Evolutionary conservation across 2,329 filamentous ascomycete genomes (phyloP), one percentile per base, ranked within the genome.

Genomic region (Chrysosporium queenslandicum): DNA sequence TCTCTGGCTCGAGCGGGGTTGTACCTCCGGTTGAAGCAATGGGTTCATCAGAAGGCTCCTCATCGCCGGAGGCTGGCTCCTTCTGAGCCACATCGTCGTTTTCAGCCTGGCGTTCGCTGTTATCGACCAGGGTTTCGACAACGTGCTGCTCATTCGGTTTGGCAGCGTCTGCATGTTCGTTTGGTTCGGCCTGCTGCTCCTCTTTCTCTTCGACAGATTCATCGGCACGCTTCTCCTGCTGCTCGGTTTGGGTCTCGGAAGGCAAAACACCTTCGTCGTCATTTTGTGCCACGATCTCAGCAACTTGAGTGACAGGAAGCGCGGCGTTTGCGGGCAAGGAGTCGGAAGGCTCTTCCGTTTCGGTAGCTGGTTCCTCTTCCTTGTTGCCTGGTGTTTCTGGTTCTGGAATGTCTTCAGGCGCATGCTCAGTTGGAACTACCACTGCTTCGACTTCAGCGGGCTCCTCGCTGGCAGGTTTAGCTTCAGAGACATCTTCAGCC

Each of bases 51-150:
- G 18, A 37, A 16, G 45, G 45, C 8, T 46, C 29, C 18, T 47
- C 45, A 9, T 47, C 45, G 18, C 30, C 21, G 21, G 14, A 25
- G 11, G n/a, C 4, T 47, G 45, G 8, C 18, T 32, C 48, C 11
- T 51, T 45, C n/a, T 14, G 3, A 37, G 42, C 40, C 25, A 23
- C n/a, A 16, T 39, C 40, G n/a, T 46, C 42, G 9, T 47, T 40
- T 8, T 46, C 50, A 29, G 41, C 23, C n/a, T n/a, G 16, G 2
- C 9, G 16, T 47, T 37, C 8, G 9, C 16, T 27, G 16, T 16
- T 32, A 29, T 27, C 45, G 11, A 9, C 32, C 14, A 20, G 18
- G 4, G 12, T 14, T 47, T 37, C 18, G 30, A 20, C n/a, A n/a
- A 27, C 27, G 25, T 37, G 16, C 8, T 4, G 25, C 20, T 50